Evolutionary conservation across 75 land plant genomes (phyloP).

Genomic region (Pinus taeda): DNA sequence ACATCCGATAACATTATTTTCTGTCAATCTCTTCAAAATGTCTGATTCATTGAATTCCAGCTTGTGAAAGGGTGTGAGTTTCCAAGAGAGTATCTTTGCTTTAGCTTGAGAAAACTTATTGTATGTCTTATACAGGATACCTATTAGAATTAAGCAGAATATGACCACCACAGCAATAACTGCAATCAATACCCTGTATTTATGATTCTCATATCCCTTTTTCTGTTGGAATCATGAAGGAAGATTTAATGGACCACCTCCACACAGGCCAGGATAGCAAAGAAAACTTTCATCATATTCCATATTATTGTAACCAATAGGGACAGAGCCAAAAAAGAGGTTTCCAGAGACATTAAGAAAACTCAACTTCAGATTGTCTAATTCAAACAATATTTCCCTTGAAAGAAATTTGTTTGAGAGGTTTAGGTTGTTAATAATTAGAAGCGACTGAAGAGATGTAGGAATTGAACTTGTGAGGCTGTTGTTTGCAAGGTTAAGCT

Average conservation of each 20-base stretch:
- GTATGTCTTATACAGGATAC: neutral
- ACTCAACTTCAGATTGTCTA: conserved; percentile 22
- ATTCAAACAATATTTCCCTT: conserved; percentile 17
- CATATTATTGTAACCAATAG: conserved; percentile 9
- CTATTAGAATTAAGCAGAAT: neutral
- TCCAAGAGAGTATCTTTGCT: conserved; percentile 40
- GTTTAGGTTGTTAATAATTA: neutral
- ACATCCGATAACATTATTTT: conserved; percentile 64
- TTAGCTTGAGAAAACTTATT: conserved; percentile 8
- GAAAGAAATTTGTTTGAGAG: conserved; percentile 30
- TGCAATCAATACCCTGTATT: neutral
- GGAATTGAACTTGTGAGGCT: conserved; percentile 45
- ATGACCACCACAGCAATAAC: conserved; percentile 9
- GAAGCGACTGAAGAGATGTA: conserved; percentile 25
- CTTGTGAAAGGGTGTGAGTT: conserved; percentile 80
- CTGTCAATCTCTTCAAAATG: conserved; percentile 36
- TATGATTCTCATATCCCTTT: neutral
- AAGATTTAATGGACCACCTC: neutral
- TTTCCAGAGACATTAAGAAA: conserved; percentile 47
- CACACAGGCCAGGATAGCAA: conserved; percentile 19
- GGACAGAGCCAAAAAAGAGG: conserved; percentile 29
- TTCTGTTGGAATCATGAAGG: neutral
- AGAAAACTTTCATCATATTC: conserved; percentile 36
- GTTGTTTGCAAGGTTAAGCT: conserved; percentile 32
- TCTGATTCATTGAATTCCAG: conserved; percentile 52